Evolutionary conservation across 148 eudicot species (phyloP).

Genomic region (Chenopodium formosanum): DNA sequence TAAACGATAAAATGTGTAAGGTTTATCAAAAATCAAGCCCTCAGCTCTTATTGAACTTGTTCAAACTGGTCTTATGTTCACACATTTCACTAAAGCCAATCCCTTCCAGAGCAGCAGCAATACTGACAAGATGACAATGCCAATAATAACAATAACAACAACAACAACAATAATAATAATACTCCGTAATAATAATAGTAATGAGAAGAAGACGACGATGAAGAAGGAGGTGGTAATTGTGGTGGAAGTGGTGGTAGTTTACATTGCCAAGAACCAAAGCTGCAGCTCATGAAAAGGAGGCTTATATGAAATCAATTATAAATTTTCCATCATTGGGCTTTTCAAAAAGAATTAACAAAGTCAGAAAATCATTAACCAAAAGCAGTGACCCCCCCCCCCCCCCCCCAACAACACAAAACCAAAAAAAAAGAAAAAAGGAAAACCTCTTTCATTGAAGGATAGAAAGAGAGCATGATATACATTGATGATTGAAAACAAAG

Average conservation of each 20-base stretch:
- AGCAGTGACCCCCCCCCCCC: background rate
- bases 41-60: slow-evolving; percentile 9
- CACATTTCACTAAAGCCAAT: slow-evolving; percentile 30
- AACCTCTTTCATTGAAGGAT: too few species aligned
- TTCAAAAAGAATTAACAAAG: background rate
- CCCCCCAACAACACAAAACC: too few species aligned
- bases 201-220: background rate
- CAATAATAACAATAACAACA: slow-evolving; percentile 5
- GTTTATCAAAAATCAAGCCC: slow-evolving; percentile 19
- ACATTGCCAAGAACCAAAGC: slow-evolving; percentile 5
- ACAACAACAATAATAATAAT: background rate
- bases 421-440: too few species aligned
- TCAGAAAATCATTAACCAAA: background rate
- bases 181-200: background rate
- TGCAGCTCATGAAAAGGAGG: slow-evolving; percentile 37
- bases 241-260: background rate
- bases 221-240: background rate
- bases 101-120: slow-evolving; percentile 27
- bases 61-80: background rate
- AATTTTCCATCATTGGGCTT: slow-evolving; percentile 28
- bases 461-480: background rate
- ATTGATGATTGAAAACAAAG: background rate
- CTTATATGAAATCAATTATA: slow-evolving; percentile 25
- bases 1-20: background rate
- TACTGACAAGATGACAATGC: background rate